Base-by-base conservation (phyloP, 306 rosid species). In the Rosa persica region DNA sequence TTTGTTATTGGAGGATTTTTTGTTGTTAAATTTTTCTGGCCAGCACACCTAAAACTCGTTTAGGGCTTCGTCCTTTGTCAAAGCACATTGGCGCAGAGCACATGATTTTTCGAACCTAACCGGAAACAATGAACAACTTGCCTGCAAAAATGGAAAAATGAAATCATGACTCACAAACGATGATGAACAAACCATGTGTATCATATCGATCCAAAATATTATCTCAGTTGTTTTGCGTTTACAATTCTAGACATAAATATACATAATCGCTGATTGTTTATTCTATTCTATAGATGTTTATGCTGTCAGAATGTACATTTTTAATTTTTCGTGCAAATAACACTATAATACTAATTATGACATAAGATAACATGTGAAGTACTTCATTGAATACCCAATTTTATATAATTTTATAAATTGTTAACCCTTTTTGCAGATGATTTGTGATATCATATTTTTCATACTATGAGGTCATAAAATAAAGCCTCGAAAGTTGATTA, bases 391-490 rank as follows among this genome's bases (percentile, higher is more conserved):
- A 49, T 19, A 17, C 4, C 0, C 8, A 54, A 16, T 16, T 15
- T 17, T 0, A 5, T 5, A 17, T 51, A 19, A 51, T 1, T 55
- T 55, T n/a, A 20, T 57, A 8, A 0, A 5, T 22, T 22, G 34
- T 2, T 23, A 22, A 15, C 0, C 4, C 0, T 0, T 38, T 7
- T 16, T 19, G 12, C 6, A 27, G 38, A 6, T 43, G 17, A 16
- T 40, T 42, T 60, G 65, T 67, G 77, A 83, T 16, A 20, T 67
- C 48, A 67, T 19, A 67, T 19, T 39, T 19, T 39, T 67, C 66
- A 73, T 69, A 47, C 6, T 12, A 67, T 71, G 92, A 87, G 82
- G 54, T 76, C 79, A 73, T 71, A 82, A 71, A 71, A 8, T 34
- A 25, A 40, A 60, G 60, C 5, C 27, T 13, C 9, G 2, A 8